Percentiles rank a stretch among this genome's conserved stretches.
These are phyloP conservation scores for Fusarium pseudonygamai DNA, from an alignment of 2,329 filamentous ascomycete species.

Conservation along the genomic window DNA sequence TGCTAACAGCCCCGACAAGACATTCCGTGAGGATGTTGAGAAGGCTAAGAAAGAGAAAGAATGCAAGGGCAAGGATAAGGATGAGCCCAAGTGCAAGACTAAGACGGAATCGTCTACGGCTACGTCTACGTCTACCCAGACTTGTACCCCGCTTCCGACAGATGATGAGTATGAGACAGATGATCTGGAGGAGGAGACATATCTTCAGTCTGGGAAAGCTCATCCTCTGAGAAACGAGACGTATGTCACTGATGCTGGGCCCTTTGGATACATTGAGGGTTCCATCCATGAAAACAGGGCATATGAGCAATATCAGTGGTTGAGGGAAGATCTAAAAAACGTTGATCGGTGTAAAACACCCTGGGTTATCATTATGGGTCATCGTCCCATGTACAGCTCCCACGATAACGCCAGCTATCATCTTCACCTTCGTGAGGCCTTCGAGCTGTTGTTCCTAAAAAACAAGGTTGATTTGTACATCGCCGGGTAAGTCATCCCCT, in stretches of 20 bases:
- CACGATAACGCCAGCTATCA: background rate
- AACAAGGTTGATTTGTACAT: background rate
- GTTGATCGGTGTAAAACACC: background rate
- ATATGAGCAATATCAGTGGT: background rate
- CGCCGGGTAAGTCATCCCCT: background rate
- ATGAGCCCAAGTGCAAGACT: background rate
- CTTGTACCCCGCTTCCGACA: too few relatives aligned
- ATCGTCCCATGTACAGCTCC: constrained; percentile 1
- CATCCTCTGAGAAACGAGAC: background rate
- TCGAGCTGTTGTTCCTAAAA: background rate
- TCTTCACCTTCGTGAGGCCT: background rate
- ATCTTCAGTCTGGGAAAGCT: background rate
- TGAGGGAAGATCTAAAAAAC: fast-evolving
- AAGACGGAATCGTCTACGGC: too few relatives aligned
- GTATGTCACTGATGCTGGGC: background rate
- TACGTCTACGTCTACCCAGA: too few relatives aligned
- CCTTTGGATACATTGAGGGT: background rate
- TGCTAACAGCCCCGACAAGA: background rate
- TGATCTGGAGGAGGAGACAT: background rate
- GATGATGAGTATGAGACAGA: background rate
- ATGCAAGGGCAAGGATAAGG: background rate
- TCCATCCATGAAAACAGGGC: background rate
- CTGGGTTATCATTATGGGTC: background rate
- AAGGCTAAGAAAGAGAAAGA: background rate
- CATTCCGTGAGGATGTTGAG: background rate